Evolutionary conservation across 257 asterid genomes (phyloP), one percentile per base, ranked within the genome.

Genomic region (Thymus quinquecostatus): DNA sequence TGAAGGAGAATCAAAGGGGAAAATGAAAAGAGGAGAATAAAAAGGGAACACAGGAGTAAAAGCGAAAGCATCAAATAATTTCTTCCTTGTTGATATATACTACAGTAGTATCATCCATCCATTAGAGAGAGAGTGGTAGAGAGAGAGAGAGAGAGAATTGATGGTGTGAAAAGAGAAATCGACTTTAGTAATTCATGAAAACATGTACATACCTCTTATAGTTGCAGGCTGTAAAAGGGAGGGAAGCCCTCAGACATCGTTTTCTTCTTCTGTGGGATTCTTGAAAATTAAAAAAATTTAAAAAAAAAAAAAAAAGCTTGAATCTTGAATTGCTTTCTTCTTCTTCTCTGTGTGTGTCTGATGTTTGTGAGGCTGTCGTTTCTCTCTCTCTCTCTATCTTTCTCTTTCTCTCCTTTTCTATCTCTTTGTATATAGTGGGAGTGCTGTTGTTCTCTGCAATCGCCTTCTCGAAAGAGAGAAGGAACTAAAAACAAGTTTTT

Each of bases 191-290:
- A 76, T 80, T 80, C 81, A 63, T 57, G 81, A 45, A 70, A 55
- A 65, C 77, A 82, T 68, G 75, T 71, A 77, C 82, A 79, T 87
- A 89, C 97, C 93, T 85, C 82, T 81, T 82, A 86, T 83, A 84
- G 84, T 83, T 85, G 94, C 96, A 83, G 93, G 82, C 56, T 71
- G 83, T 75, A 83, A 85, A 89, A 85, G 92, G 66, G 72, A 65
- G 78, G 83, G 81, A 85, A 80, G 77, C 81, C 79, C 84, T 87
- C 86, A 82, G 81, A 84, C 88, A 92, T 90, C 94, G 86, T 87
- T 90, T 88, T 93, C 96, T 88, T 82, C 84, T 80, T 86, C 88
- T 69, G 80, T 82, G 88, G 80, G 90, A 85, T 81, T 88, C 78
- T 55, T 32, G 21, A 50, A 41, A 63, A 36, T 34, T 21, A 21